Conservation (phyloP, 371 early-diverging fungal species). For the Conidiobolus incongruus region DNA sequence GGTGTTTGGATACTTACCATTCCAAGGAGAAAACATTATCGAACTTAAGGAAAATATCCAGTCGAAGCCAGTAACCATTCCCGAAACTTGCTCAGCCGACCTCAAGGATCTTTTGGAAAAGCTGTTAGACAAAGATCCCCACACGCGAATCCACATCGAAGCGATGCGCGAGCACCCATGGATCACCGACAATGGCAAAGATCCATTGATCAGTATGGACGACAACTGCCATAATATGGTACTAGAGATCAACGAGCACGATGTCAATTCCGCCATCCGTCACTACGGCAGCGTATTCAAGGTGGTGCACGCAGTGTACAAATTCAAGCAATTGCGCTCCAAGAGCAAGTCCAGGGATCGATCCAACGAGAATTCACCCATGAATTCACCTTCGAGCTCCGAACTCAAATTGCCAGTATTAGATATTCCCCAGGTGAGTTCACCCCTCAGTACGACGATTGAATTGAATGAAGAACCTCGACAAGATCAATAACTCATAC, state of each 20-base stretch:
- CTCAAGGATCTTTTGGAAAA: conserved; percentile 34
- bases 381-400: too few species aligned
- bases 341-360: too few species aligned
- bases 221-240: conserved; percentile 48
- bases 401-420: too few species aligned
- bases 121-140: conserved; percentile 64
- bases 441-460: too few species aligned
- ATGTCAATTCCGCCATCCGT: conserved; percentile 52
- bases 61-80: too few species aligned
- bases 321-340: too few species aligned
- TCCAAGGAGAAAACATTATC: conserved; percentile 36
- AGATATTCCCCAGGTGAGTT: too few species aligned
- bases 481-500: too few species aligned
- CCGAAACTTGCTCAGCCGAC: too few species aligned
- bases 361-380: too few species aligned
- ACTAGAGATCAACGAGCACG: conserved; percentile 61
- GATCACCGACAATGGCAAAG: conserved; percentile 50
- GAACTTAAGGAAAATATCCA: conserved; percentile 59
- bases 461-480: too few species aligned
- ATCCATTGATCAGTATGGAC: conserved; percentile 37
- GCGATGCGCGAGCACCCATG: conserved; percentile 63
- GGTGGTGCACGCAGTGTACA: too few species aligned
- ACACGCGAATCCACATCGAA: conserved; percentile 47
- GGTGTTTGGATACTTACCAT: conserved; percentile 75
- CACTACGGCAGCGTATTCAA: conserved; percentile 16